phyloP scores from a whole-genome alignment of 257 asterid species.

The Paulownia fortunei region DNA sequence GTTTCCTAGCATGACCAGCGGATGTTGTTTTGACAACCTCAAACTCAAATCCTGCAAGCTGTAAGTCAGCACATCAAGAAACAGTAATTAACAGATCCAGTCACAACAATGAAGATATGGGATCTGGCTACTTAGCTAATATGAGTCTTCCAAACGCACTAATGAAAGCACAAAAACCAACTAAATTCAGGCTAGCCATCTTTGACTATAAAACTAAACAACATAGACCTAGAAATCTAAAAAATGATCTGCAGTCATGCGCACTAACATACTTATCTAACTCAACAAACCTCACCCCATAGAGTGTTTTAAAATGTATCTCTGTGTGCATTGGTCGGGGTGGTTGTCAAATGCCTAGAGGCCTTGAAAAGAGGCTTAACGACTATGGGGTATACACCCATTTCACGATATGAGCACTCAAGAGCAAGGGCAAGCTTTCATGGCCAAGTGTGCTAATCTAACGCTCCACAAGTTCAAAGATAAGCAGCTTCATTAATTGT shows the following conservation, averaged over 20 bases:
- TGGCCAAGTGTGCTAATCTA: not conserved
- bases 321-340: too few species aligned
- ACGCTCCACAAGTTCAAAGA: not conserved
- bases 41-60: conserved; percentile 98
- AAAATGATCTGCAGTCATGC: not conserved
- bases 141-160: conserved; percentile 6
- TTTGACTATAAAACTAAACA: conserved; percentile 4
- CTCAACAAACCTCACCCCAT: not conserved
- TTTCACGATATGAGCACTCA: not conserved
- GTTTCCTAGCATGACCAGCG: conserved; percentile 98
- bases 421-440: not conserved
- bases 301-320: not conserved
- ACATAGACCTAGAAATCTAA: not conserved
- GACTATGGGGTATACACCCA: not conserved
- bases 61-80: conserved; percentile 39
- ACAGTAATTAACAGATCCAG: conserved; percentile 18
- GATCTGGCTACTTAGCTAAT: conserved; percentile 28
- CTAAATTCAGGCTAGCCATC: conserved; percentile 12
- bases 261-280: not conserved
- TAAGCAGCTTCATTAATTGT: not conserved
- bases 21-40: conserved; percentile 92
- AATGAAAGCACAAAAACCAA: not conserved
- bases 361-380: not conserved
- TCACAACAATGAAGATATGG: conserved; percentile 17
- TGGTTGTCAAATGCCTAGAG: not conserved